Base-by-base conservation (phyloP, 345 rosid species). In the Pugionium dolabratum region DNA sequence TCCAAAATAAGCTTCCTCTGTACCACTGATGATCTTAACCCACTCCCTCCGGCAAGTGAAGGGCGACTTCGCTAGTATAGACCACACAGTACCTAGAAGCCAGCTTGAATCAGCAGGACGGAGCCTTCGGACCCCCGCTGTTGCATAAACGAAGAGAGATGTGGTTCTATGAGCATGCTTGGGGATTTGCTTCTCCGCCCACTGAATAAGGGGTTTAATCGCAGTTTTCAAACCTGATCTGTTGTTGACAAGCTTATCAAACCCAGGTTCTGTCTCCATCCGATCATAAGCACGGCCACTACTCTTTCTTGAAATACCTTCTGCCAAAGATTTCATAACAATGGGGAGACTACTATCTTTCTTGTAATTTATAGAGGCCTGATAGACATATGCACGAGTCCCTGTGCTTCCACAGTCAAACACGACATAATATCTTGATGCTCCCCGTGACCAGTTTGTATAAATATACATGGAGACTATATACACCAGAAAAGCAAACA, bases 371-470 rank as follows among this genome's bases (percentile, higher is more conserved):
- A 86, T 49, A 7, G 93, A 80, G 28, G 95, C 91, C 75, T 77
- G 82, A 59, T 94, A 90, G 40, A 90, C 95, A 73, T 80, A 83
- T 50, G 83, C 96, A 62, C 97, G 86, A 74, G 97, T 94, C 73
- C 99, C 99, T 4, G 99, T 94, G 78, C 99, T 94, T 71, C 99
- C 99, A 77, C 99, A 90, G 64, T 94, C 99, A 71, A 94, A 89
- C 76, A 94, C 97, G 58, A 94, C 90, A 59, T 85, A 94, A 72
- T 79, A 94, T 73, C 84, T 86, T 36, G 97, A 84, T 18, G 80
- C 75, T 70, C 89, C 93, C 32, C 71, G 81, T 57, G 87, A 85
- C 95, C 88, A 88, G 80, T 83, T 79, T 65, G 92, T 82, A 78
- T 85, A 80, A 70, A 82, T 66, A 69, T 77, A 86, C 76, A 81